These are phyloP conservation scores for Ilex asprella DNA, from an alignment of 257 asterid genomes.

Conservation along the genomic window DNA sequence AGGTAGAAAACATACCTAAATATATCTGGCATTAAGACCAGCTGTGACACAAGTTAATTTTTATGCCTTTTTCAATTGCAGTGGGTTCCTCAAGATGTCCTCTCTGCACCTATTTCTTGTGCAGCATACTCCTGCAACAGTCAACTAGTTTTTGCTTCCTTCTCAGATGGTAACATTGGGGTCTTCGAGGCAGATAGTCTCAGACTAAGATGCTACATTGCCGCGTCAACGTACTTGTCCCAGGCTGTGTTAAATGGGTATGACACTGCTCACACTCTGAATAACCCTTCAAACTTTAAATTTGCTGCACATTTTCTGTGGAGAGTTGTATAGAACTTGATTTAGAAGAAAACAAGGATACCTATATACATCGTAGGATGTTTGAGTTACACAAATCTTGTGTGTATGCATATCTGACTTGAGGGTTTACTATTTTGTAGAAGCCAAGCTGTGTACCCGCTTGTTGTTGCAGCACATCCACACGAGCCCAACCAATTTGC, in stretches of 20 bases:
- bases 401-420: not conserved
- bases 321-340: too few relatives aligned
- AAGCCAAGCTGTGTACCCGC: slow-evolving; percentile 59
- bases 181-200: slow-evolving; percentile 88
- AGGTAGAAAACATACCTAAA: slow-evolving; percentile 35
- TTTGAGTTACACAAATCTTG: too few relatives aligned
- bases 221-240: slow-evolving; percentile 69
- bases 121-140: slow-evolving; percentile 96
- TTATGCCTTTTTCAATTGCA: slow-evolving; percentile 21
- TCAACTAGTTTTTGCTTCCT: slow-evolving; percentile 78
- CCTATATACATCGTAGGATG: too few relatives aligned
- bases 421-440: slow-evolving; percentile 26
- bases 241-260: slow-evolving; percentile 66
- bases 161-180: slow-evolving; percentile 78
- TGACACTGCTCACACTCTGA: slow-evolving; percentile 11
- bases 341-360: too few relatives aligned
- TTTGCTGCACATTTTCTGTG: too few relatives aligned
- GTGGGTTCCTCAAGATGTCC: slow-evolving; percentile 96
- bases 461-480: slow-evolving; percentile 82
- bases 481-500: slow-evolving; percentile 84
- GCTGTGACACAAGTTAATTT: not conserved
- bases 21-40: not conserved
- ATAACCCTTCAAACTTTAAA: too few relatives aligned
- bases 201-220: slow-evolving; percentile 77
- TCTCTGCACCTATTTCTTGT: slow-evolving; percentile 83